Percentiles rank a stretch among this genome's conserved stretches.
Conservation (phyloP, 2,329 filamentous ascomycete genomes). For the Exophiala oligosperma region DNA sequence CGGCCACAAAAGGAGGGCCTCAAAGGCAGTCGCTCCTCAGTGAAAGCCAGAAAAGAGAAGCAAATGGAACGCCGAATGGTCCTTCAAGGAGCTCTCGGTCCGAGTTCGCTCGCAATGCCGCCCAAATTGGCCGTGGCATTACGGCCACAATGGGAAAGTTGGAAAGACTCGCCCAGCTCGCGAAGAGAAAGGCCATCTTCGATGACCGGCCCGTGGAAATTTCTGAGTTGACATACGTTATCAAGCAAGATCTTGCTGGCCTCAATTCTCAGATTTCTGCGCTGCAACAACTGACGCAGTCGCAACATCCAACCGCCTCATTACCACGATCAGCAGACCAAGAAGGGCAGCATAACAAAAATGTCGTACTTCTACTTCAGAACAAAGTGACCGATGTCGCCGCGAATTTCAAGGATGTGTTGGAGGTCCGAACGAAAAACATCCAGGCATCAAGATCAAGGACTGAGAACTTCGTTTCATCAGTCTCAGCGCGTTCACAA, state of each 20-base stretch:
- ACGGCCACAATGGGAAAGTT: constrained; percentile 91
- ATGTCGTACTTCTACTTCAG: constrained; percentile 51
- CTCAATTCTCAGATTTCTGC: constrained; percentile 83
- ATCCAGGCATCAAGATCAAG: constrained; percentile 90
- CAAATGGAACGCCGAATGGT: constrained; percentile 58
- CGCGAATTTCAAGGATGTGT: constrained; percentile 94
- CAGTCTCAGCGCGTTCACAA: constrained; percentile 76
- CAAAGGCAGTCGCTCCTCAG: constrained; percentile 79
- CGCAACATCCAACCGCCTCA: constrained; percentile 67
- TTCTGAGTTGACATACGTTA: constrained; percentile 93
- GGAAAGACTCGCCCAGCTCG: constrained; percentile 88
- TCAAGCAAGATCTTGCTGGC: constrained; percentile 91
- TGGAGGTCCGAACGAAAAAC: constrained; percentile 95
- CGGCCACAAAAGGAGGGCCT: constrained; percentile 71
- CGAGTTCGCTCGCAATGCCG: constrained; percentile 89
- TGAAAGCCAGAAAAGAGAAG: constrained; percentile 61
- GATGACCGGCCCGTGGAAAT: constrained; percentile 97
- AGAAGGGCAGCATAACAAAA: constrained; percentile 96
- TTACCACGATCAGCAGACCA: constrained; percentile 58
- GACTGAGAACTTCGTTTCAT: constrained; percentile 95
- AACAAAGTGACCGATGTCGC: constrained; percentile 70
- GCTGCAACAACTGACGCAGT: constrained; percentile 74
- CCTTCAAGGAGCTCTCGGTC: constrained; percentile 63
- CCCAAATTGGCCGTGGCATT: constrained; percentile 89
- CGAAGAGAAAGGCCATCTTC: constrained; percentile 95